Evolutionary conservation across 306 rosid genomes (phyloP), one percentile per base, ranked within the genome.

Genomic region (Benincasa hispida): DNA sequence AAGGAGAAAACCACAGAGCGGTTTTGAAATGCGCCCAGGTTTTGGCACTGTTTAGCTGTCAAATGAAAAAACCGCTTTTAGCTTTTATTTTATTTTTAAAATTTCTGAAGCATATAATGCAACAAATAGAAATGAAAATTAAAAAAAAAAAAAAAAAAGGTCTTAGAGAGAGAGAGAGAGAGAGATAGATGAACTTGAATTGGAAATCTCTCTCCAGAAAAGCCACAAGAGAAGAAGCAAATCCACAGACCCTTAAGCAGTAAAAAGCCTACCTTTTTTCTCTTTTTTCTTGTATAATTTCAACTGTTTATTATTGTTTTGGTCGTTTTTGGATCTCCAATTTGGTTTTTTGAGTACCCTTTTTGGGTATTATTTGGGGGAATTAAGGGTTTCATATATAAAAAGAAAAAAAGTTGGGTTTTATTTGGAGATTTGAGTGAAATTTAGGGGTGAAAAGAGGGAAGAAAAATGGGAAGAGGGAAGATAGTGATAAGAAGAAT

Each of bases 401-500:
- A n/a, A 32, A 32, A 2, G 5, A 32, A 32, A 32, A 32, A 32
- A 32, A 28, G 32, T 28, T 1, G 32, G 32, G 3, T 32, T 32
- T 32, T 39, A 6, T 39, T 39, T 32, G 0, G 35, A 39, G 42
- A 39, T 68, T 41, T 27, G 45, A 34, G 37, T 1, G 51, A 66
- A 41, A 37, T 34, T 65, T 22, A 7, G 24, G 22, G 2, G 39
- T 69, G 5, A 19, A 8, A 19, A n/a, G 27, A n/a, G 24, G 9
- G 8, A 63, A 12, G 17, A 72, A 19, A n/a, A 47, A 81, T 81
- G 85, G 85, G 85, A 50, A 78, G 85, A 74, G 85, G 85, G 79
- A 82, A 82, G 82, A 81, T 81, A 19, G 84, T 77, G 76, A 81
- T 81, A 24, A 51, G 84, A 57, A 62, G 84, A 32, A 81, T 81